Evolutionary conservation across 176 grass and related monocot genomes (phyloP).

Genomic region (Rhipidocladum racemiflorum): DNA sequence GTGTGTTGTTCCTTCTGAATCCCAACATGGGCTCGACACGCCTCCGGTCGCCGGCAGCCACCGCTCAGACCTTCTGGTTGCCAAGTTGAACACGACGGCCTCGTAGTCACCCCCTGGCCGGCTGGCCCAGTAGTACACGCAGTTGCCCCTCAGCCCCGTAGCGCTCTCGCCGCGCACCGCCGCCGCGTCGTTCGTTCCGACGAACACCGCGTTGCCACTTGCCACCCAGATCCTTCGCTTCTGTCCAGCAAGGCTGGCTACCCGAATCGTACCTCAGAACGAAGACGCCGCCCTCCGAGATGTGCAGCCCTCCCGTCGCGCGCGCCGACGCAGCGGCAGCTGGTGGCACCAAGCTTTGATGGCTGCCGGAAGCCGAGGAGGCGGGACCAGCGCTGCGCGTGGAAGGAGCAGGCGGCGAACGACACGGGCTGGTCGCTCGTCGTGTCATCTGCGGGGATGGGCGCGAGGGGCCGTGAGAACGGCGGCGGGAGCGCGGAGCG

Average conservation of each 20-base stretch:
- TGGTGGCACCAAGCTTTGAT: neutral
- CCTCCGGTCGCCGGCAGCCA: constrained; percentile 10
- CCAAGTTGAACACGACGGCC: constrained; percentile 8
- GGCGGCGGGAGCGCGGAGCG: constrained; percentile 24
- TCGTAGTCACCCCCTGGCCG: constrained; percentile 1
- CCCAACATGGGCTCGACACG: neutral
- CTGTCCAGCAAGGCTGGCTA: too few species aligned
- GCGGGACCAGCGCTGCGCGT: neutral
- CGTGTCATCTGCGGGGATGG: neutral
- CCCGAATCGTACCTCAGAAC: too few species aligned
- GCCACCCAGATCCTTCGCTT: neutral
- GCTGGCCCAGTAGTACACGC: constrained; percentile 30
- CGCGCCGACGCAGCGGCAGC: constrained; percentile 25
- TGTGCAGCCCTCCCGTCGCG: constrained; percentile 19
- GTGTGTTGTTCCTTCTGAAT: too few species aligned
- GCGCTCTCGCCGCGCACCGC: neutral
- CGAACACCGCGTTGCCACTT: constrained; percentile 5
- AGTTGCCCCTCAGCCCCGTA: neutral
- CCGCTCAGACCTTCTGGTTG: neutral
- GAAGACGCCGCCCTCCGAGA: too few species aligned
- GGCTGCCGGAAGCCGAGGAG: neutral
- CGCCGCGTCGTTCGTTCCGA: constrained; percentile 14
- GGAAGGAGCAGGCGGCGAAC: neutral
- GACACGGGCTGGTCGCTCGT: neutral
- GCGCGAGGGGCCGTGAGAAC: neutral